Evolutionary conservation across 495 filamentous ascomycete species (phyloP).

Genomic region (Talaromyces borbonicus): DNA sequence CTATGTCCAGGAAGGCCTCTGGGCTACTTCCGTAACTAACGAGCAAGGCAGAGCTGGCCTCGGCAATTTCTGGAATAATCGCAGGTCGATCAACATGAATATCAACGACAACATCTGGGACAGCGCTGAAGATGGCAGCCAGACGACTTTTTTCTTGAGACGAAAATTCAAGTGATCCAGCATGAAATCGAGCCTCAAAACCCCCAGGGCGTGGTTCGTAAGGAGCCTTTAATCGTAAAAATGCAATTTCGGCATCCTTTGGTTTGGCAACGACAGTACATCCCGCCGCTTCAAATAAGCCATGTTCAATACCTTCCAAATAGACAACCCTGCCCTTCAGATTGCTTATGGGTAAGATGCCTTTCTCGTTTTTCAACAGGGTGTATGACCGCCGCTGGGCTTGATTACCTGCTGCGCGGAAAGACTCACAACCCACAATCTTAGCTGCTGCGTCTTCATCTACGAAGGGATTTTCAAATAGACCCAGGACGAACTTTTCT

Average conservation of each 20-base stretch:
- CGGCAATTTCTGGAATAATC: not conserved
- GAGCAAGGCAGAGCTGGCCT: not conserved
- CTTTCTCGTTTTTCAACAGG: not conserved
- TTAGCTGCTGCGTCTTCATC: constrained; percentile 19
- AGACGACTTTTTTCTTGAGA: constrained; percentile 19
- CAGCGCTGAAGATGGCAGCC: not conserved
- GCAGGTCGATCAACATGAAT: not conserved
- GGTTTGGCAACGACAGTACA: not conserved
- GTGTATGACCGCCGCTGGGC: not conserved
- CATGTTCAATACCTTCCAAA: not conserved
- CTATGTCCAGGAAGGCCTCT: not conserved
- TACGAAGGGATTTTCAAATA: constrained; percentile 16
- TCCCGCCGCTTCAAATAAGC: not conserved
- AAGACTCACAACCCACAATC: constrained; percentile 13
- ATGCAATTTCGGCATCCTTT: constrained; percentile 22
- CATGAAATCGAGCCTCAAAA: constrained; percentile 22
- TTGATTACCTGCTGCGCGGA: not conserved
- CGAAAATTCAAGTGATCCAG: constrained; percentile 25
- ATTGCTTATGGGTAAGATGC: not conserved
- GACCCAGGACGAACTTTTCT: constrained; percentile 11
- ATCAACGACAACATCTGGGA: not conserved
- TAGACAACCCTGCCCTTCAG: not conserved
- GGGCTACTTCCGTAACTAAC: not conserved
- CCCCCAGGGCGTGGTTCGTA: constrained; percentile 20
- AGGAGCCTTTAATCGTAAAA: constrained; percentile 22